Evolutionary conservation across 352 stramenopile species (phyloP).

Genomic region (Stramenopiles sp.): DNA sequence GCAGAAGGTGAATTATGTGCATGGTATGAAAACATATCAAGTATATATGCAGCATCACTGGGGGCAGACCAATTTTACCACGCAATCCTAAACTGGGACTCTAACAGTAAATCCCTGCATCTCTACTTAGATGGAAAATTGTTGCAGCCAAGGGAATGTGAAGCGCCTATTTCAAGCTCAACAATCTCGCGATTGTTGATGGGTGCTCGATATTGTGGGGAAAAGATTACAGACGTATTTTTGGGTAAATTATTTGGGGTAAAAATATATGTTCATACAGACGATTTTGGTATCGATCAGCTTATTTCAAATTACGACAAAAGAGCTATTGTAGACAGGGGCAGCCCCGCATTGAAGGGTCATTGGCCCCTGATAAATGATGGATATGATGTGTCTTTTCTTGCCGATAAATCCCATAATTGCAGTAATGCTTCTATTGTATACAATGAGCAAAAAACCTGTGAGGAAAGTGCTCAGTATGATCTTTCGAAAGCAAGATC

Average conservation of each 20-base stretch:
- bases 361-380: not conserved
- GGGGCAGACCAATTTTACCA: too few relatives aligned
- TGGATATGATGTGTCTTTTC: not conserved
- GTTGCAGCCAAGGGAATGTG: too few relatives aligned
- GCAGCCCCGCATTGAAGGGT: not conserved
- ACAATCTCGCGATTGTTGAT: too few relatives aligned
- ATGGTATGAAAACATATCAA: too few relatives aligned
- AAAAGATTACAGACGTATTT: not conserved
- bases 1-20: too few relatives aligned
- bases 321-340: not conserved
- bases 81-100: too few relatives aligned
- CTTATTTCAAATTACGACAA: not conserved
- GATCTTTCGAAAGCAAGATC: not conserved
- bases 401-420: not conserved
- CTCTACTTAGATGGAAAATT: too few relatives aligned
- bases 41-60: too few relatives aligned
- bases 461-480: not conserved
- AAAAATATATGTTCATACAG: not conserved
- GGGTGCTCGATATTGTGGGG: too few relatives aligned
- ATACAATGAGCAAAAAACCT: not conserved
- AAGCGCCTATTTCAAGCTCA: too few relatives aligned
- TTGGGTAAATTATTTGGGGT: not conserved
- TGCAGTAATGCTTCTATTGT: not conserved
- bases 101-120: too few relatives aligned
- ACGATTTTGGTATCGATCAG: not conserved